Percentiles rank a stretch among this genome's conserved stretches.
phyloP scores from a whole-genome alignment of 176 grass and related monocot genomes.

The Avena insularis region DNA sequence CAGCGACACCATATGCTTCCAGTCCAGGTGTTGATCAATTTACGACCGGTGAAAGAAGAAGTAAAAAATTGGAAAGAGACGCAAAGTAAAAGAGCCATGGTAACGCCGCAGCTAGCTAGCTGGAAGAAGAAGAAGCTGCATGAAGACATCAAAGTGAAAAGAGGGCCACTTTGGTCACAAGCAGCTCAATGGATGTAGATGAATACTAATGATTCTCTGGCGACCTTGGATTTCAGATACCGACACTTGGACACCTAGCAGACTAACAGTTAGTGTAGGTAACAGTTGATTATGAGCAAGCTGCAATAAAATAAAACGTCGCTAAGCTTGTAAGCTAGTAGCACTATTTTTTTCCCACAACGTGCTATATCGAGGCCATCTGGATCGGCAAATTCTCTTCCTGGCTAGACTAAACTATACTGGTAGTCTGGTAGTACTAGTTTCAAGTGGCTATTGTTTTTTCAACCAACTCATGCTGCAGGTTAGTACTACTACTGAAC shows the following conservation, averaged over 20 bases:
- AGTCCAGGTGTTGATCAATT: constrained; percentile 20
- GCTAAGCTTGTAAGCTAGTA: background rate
- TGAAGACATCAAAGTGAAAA: constrained; percentile 45
- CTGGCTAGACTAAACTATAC: background rate
- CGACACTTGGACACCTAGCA: background rate
- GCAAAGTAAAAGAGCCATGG: constrained; percentile 46
- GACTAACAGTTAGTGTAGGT: background rate
- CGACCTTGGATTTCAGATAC: background rate
- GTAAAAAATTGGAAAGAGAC: constrained; percentile 1
- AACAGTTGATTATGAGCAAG: constrained; percentile 1
- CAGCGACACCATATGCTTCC: constrained; percentile 41
- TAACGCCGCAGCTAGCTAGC: background rate
- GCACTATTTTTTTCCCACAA: background rate
- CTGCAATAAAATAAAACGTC: background rate
- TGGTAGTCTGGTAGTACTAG: background rate
- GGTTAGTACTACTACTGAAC: background rate
- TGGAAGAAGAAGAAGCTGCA: constrained; percentile 29
- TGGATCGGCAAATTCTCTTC: background rate
- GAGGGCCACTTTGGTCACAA: constrained; percentile 18
- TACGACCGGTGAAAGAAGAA: constrained; percentile 7
- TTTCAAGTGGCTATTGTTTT: background rate
- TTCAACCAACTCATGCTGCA: background rate
- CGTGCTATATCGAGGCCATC: background rate
- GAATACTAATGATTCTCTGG: background rate
- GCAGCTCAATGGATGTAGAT: background rate